These are phyloP conservation scores for Phanerodontia chrysosporium DNA, from an alignment of 768 basidiomycete genomes.

Conservation along the genomic window DNA sequence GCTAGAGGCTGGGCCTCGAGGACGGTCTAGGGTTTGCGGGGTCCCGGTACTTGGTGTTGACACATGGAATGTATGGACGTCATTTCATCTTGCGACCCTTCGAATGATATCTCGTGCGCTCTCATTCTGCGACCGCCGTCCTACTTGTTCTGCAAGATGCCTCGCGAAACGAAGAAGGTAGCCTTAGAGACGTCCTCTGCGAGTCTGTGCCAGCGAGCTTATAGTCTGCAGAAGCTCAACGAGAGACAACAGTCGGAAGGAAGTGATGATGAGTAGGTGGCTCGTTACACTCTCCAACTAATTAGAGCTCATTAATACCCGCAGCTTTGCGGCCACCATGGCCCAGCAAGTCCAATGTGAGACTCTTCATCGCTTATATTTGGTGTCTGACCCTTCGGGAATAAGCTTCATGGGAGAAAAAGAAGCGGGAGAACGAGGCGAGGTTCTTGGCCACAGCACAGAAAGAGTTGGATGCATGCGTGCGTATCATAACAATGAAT, in stretches of 20 bases:
- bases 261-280: constrained; percentile 23
- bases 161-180: neutral
- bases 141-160: neutral
- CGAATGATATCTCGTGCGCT: neutral
- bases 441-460: constrained; percentile 17
- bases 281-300: neutral
- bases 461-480: constrained; percentile 19
- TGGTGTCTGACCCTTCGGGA: neutral
- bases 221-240: neutral
- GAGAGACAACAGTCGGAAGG: constrained; percentile 6
- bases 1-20: neutral
- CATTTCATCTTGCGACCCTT: neutral
- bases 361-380: neutral
- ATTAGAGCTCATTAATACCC: neutral
- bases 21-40: neutral
- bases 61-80: neutral
- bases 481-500: constrained; percentile 2
- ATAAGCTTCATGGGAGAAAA: constrained; percentile 26
- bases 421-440: constrained; percentile 22
- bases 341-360: constrained; percentile 26
- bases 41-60: neutral
- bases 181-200: neutral
- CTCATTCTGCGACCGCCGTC: neutral
- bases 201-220: neutral
- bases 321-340: constrained; percentile 20